Conservation (phyloP, 2,329 filamentous ascomycete genomes). For the Pyrenochaeta sp. region DNA sequence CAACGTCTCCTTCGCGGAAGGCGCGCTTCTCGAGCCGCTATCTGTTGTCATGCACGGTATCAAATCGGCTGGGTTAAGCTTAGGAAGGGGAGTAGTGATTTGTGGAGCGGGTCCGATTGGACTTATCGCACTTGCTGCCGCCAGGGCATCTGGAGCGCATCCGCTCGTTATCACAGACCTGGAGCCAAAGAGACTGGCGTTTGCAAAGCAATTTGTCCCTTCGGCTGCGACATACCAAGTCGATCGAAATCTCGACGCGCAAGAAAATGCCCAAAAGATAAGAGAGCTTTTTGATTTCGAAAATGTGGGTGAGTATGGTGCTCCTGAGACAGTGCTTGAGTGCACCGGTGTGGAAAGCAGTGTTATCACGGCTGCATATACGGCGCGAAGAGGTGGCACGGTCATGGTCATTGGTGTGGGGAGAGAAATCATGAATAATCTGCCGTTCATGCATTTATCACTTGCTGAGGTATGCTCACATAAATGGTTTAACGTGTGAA, state of each 20-base stretch:
- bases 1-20: conserved; percentile 65
- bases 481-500: background rate
- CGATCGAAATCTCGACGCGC: conserved; percentile 53
- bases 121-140: conserved; percentile 67
- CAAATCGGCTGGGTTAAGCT: conserved; percentile 58
- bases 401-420: conserved; percentile 73
- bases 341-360: conserved; percentile 73
- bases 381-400: conserved; percentile 65
- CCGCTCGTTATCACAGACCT: conserved; percentile 72
- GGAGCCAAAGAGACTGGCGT: conserved; percentile 63
- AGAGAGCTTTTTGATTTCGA: conserved; percentile 61
- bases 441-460: conserved; percentile 73
- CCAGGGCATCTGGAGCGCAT: conserved; percentile 69
- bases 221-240: conserved; percentile 64
- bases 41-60: conserved; percentile 71
- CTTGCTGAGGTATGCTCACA: conserved; percentile 62
- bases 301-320: conserved; percentile 60
- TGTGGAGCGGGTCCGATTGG: conserved; percentile 70
- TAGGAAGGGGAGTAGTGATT: conserved; percentile 4
- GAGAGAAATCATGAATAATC: conserved; percentile 68
- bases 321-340: conserved; percentile 68
- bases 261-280: conserved; percentile 63
- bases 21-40: conserved; percentile 70
- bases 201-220: conserved; percentile 67
- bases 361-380: conserved; percentile 66